phyloP scores from a whole-genome alignment of 768 basidiomycete species.

The Lenzites betulinus region DNA sequence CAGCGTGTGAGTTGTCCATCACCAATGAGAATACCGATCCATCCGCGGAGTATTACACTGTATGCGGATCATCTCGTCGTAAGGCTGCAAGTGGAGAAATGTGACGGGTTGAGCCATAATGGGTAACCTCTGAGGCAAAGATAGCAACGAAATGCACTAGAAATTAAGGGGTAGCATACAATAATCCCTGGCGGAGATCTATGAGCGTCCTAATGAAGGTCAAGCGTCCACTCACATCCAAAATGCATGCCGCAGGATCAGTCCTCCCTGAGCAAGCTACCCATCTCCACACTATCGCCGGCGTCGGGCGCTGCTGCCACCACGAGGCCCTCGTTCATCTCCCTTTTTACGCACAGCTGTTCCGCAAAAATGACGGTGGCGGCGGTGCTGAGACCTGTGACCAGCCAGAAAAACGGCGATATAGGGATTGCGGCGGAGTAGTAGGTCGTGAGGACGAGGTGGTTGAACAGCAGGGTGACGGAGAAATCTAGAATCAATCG shows the following conservation, averaged over 20 bases:
- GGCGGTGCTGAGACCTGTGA: slow-evolving; percentile 71
- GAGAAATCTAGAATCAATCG: slow-evolving; percentile 95
- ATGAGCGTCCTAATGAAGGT: neutral
- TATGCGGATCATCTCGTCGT: too few species aligned
- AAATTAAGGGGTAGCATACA: neutral
- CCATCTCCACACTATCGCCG: slow-evolving; percentile 57
- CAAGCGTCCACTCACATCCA: neutral
- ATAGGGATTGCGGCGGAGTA: slow-evolving; percentile 83
- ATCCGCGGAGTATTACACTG: too few species aligned
- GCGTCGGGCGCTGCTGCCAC: slow-evolving; percentile 43
- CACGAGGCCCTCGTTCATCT: slow-evolving; percentile 86
- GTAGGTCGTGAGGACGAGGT: slow-evolving; percentile 92
- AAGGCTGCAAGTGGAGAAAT: too few species aligned
- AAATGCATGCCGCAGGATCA: neutral
- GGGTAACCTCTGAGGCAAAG: too few species aligned
- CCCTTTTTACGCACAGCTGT: slow-evolving; percentile 86
- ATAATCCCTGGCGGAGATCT: neutral
- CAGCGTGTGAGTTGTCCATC: too few species aligned
- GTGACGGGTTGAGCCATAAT: too few species aligned
- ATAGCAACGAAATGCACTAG: too few species aligned
- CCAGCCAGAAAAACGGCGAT: slow-evolving; percentile 90
- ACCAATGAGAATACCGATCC: too few species aligned
- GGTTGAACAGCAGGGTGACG: slow-evolving; percentile 87
- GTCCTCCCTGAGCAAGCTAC: slow-evolving; percentile 51
- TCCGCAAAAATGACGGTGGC: slow-evolving; percentile 82